A percentile compares a stretch with the other conserved stretches of the same genome.
These are phyloP conservation scores for Coniferiporia weirii DNA, from an alignment of 1,284 basidiomycete species.

Conservation along the genomic window DNA sequence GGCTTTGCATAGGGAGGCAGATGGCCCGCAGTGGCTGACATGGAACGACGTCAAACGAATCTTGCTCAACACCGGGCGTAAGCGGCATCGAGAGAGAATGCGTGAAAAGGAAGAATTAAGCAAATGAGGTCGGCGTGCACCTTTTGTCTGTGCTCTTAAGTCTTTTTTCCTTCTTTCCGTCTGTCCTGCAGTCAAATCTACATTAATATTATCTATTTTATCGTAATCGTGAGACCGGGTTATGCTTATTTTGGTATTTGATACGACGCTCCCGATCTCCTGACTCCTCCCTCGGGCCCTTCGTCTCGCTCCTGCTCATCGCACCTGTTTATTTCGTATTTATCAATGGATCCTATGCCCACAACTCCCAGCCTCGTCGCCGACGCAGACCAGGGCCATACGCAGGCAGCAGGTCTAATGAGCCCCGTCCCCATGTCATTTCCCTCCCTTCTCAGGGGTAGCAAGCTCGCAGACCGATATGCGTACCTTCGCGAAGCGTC, in stretches of 20 bases:
- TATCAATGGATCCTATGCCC: background rate
- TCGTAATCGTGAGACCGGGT: too few relatives aligned
- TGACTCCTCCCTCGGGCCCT: background rate
- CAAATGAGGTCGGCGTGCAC: background rate
- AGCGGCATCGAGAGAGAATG: background rate
- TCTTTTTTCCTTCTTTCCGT: background rate
- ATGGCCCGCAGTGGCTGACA: conserved; percentile 10
- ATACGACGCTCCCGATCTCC: background rate
- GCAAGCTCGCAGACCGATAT: conserved; percentile 45
- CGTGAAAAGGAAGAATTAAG: background rate
- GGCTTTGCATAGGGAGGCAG: background rate
- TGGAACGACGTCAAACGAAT: background rate
- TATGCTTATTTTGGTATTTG: too few relatives aligned
- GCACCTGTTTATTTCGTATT: background rate
- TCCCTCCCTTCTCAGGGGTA: conserved; percentile 59
- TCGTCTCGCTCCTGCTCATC: background rate
- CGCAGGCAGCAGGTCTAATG: background rate
- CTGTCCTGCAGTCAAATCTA: too few relatives aligned
- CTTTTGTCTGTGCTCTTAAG: background rate
- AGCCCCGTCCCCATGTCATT: conserved; percentile 58
- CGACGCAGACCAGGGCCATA: background rate
- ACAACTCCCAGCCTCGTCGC: background rate
- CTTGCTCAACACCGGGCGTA: conserved; percentile 3
- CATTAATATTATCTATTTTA: too few relatives aligned
- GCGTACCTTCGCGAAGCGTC: conserved; percentile 39